Evolutionary conservation across 73 alveolate species (phyloP), one percentile per base, ranked within the genome.

Genomic region (Symbiodinium pilosum): DNA sequence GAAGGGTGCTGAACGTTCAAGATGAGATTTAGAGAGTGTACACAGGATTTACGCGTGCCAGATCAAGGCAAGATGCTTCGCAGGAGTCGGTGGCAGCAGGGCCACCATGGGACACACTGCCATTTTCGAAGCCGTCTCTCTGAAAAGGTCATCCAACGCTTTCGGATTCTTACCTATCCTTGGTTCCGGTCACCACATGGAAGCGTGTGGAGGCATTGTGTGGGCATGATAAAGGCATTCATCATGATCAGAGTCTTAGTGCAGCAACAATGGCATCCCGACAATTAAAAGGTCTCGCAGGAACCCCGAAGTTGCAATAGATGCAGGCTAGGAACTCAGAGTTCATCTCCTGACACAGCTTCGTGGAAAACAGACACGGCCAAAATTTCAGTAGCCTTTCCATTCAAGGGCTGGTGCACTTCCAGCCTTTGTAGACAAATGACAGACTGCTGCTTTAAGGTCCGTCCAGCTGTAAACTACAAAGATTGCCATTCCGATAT

Each of bases 71-170:
- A 64, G 81, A 64, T 20, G 51, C 97, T 38, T 43, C 41, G 7
- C 24, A 7, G 83, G 97, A 14, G 51, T 21, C 26, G 38, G 30
- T 5, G 97, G 97, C 24, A 43, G 89, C 14, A 77, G 83, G 41
- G 71, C 81, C 28, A 91, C 12, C 52, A 91, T 41, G 32, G 97
- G 97, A 69, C 97, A 91, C 77, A 43, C 43, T 0, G 97, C 97
- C 97, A 91, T 91, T 88, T 91, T 91, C 41, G 97, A 91, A 1
- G 97, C 97, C 4, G 97, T 91, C 52, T 91, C 97, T 71, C 43
- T 91, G 83, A 91, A 69, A 75, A 91, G 51, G 52, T 91, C 97
- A 43, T 91, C 97, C 88, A 91, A 20, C 11, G 97, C 97, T 47
- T 41, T 41, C 11, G 97, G 97, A 69, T 91, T 91, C 41, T 68